Evolutionary conservation across 495 filamentous ascomycete genomes (phyloP).

Genomic region (Aspergillus egyptiacus): DNA sequence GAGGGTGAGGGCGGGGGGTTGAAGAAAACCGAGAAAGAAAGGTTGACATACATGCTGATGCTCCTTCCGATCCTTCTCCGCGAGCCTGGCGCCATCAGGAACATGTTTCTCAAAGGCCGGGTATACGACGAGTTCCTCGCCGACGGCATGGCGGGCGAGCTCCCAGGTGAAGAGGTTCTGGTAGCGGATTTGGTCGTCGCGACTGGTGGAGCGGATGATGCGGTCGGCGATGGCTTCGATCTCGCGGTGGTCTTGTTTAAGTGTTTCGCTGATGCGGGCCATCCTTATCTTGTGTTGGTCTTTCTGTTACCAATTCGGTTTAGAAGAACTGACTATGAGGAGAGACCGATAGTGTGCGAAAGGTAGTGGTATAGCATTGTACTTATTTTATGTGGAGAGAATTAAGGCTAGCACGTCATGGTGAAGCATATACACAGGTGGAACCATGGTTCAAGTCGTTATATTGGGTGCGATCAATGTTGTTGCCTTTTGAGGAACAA

Average conservation of each 20-base stretch:
- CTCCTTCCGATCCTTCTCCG: conserved; percentile 53
- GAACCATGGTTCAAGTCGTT: too few species aligned
- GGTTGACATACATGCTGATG: conserved; percentile 36
- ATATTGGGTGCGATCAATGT: too few species aligned
- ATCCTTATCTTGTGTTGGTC: too few species aligned
- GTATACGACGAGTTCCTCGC: conserved; percentile 65
- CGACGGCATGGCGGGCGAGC: conserved; percentile 59
- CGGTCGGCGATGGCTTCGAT: conserved; percentile 53
- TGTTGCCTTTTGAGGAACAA: too few species aligned
- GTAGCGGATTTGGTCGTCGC: conserved; percentile 46
- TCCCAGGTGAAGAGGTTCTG: conserved; percentile 69
- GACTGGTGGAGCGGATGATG: conserved; percentile 43
- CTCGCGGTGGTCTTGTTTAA: conserved; percentile 59
- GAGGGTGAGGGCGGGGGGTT: too few species aligned
- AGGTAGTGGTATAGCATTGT: too few species aligned
- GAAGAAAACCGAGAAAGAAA: not conserved
- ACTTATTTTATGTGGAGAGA: too few species aligned
- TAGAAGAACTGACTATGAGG: not conserved
- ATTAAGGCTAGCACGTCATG: too few species aligned
- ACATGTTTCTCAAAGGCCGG: conserved; percentile 59
- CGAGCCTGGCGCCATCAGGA: conserved; percentile 43
- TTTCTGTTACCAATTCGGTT: not conserved
- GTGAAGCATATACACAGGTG: too few species aligned
- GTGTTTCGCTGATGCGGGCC: conserved; percentile 39
- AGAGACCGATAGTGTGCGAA: not conserved